Evolutionary conservation across 2,329 filamentous ascomycete genomes (phyloP).

Genomic region (Remersonia thermophila): DNA sequence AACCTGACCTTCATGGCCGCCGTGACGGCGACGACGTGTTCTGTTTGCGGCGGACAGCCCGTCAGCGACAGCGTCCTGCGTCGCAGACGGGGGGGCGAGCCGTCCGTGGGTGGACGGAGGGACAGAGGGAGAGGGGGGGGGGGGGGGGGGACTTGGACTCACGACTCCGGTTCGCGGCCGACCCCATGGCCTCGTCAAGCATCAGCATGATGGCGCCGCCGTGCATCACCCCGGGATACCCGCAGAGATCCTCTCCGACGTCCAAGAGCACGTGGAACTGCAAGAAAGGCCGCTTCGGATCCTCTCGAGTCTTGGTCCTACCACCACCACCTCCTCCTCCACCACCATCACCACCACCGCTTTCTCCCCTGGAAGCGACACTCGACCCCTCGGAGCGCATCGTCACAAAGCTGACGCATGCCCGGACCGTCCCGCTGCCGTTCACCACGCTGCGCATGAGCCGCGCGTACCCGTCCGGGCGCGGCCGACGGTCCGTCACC

Average conservation of each 20-base stretch:
- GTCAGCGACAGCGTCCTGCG: background rate
- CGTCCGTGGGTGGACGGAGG: too few species aligned
- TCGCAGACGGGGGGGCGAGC: background rate
- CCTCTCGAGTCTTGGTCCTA: slow-evolving; percentile 7
- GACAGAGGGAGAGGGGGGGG: too few species aligned
- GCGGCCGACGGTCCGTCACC: slow-evolving; percentile 10
- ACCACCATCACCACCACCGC: too few species aligned
- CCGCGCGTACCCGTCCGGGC: slow-evolving; percentile 8
- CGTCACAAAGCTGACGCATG: slow-evolving; percentile 9
- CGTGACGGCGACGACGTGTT: slow-evolving; percentile 9
- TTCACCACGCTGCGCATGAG: slow-evolving; percentile 9
- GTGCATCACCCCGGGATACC: slow-evolving; percentile 10
- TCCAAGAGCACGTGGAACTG: slow-evolving; percentile 14
- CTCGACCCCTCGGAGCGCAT: too few species aligned
- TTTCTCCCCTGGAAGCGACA: too few species aligned
- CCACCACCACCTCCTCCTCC: slow-evolving; percentile 9
- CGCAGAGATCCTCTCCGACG: slow-evolving; percentile 12
- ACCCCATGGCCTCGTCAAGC: slow-evolving; percentile 14
- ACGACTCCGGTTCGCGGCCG: slow-evolving; percentile 10
- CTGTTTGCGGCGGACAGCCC: background rate
- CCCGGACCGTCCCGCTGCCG: slow-evolving; percentile 9
- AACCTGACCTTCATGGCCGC: slow-evolving; percentile 10
- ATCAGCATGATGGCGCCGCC: slow-evolving; percentile 10
- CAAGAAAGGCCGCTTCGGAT: slow-evolving; percentile 10
- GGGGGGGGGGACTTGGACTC: background rate